phyloP scores from a whole-genome alignment of 176 grass and related monocot species.

The Sorghum bicolor region DNA sequence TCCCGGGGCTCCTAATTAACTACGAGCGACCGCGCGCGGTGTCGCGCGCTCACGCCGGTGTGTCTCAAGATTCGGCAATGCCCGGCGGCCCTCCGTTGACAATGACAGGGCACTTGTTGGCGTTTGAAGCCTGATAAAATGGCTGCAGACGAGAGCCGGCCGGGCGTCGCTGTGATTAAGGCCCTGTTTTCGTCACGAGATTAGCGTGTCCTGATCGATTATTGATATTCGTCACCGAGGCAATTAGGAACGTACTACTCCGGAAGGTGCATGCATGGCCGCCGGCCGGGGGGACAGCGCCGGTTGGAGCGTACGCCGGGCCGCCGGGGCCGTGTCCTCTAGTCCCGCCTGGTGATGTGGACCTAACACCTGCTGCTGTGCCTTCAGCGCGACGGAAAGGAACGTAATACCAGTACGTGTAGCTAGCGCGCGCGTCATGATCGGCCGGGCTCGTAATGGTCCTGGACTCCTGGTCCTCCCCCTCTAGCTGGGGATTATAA shows the following conservation, averaged over 20 bases:
- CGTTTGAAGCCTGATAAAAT: background rate
- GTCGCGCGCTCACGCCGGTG: background rate
- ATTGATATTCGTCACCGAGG: background rate
- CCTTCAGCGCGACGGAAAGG: conserved; percentile 14
- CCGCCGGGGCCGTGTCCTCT: background rate
- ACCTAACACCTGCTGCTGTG: conserved; percentile 2
- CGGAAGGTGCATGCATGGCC: background rate
- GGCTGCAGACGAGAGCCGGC: background rate
- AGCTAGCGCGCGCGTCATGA: too few relatives aligned
- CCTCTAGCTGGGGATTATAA: too few relatives aligned
- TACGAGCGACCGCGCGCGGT: background rate
- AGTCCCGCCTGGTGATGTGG: conserved; percentile 7
- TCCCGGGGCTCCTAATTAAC: conserved; percentile 8
- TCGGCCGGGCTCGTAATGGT: too few relatives aligned
- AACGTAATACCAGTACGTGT: background rate
- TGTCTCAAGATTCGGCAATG: conserved; percentile 10
- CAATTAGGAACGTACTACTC: background rate
- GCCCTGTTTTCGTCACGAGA: conserved; percentile 13
- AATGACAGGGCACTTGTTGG: background rate
- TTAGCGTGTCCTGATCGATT: conserved; percentile 5
- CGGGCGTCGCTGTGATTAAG: background rate
- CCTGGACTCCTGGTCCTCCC: too few relatives aligned
- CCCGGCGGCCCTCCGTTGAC: background rate
- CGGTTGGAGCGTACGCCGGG: background rate
- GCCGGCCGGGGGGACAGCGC: background rate